Evolutionary conservation across 768 basidiomycete species (phyloP), one percentile per base, ranked within the genome.

Genomic region (Hortiboletus campestris): DNA sequence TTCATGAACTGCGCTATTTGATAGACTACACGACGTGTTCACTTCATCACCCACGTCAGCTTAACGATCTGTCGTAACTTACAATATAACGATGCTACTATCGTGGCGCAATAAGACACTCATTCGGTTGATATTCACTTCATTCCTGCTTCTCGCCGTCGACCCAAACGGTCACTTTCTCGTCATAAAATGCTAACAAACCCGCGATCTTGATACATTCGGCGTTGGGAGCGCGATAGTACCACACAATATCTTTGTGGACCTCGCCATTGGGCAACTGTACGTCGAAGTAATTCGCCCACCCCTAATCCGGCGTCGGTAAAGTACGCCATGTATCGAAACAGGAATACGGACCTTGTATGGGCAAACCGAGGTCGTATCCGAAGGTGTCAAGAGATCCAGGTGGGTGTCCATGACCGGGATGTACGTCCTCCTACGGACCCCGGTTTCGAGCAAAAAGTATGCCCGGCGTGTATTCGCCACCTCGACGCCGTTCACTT

Each of bases 141-240:
- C 71, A 76, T 16, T 64, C 59, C 61, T 82, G 80, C 63, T 82
- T 82, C 52, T 75, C 75, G 17, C 78, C 84, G 60, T 88, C 84
- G 16, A 88, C 64, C 72, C 77, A 88, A 13, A 87, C 78, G 50
- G 86, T 84, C 28, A 87, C 80, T 57, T 83, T 85, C 60, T 88
- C 85, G 50, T 88, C 84, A 57, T 83, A 84, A 65, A 85, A 86
- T 0, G 83, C 80, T 8, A 82, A 68, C 54, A 77, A 76, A 17
- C 84, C 84, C 47, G 67, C 72, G 44, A 86, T 78, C 20, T 68
- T 73, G 4, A 75, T 70, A 39, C 80, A 80, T 57, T 86, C 85
- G 0, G 72, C 70, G 14, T 71, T 76, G 0, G 85, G 78, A 38
- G 76, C 75, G 28, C 76, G 79, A 67, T 88, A 87, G 76, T 78